Conservation (phyloP, 495 filamentous ascomycete species). For the Aspergillus haitiensis region DNA sequence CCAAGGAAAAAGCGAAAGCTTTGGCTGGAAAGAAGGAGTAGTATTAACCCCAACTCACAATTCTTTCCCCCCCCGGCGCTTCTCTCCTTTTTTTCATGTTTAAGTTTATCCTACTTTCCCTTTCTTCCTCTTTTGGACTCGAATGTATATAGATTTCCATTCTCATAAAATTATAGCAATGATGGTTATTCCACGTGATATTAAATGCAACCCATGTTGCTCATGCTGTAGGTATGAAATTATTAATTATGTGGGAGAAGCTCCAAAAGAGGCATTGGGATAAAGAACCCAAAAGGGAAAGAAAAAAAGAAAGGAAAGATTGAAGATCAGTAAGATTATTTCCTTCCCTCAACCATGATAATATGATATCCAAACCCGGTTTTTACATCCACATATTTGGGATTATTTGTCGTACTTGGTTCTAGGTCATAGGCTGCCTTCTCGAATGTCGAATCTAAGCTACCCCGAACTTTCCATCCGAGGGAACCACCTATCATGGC, state of each 20-base stretch:
- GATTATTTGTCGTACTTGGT: constrained; percentile 70
- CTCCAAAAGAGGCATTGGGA: not conserved
- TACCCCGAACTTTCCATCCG: constrained; percentile 80
- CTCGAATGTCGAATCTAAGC: constrained; percentile 73
- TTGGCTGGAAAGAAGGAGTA: constrained; percentile 42
- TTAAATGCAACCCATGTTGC: not conserved
- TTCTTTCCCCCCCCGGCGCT: too few species aligned
- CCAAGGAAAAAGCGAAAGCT: constrained; percentile 70
- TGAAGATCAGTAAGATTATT: constrained; percentile 38
- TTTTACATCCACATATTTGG: constrained; percentile 78
- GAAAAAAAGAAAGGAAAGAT: constrained; percentile 5
- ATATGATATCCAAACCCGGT: constrained; percentile 90
- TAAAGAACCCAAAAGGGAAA: constrained; percentile 1
- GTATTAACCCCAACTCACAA: not conserved
- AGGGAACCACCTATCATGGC: constrained; percentile 64
- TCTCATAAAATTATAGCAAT: constrained; percentile 1
- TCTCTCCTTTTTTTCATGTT: too few species aligned
- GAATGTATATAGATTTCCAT: constrained; percentile 16
- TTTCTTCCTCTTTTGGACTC: constrained; percentile 10
- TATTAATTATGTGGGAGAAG: not conserved
- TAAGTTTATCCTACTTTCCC: constrained; percentile 3
- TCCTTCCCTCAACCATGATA: constrained; percentile 81
- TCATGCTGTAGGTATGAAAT: constrained; percentile 9
- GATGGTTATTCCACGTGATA: not conserved
- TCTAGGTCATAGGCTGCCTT: constrained; percentile 78